Base-by-base conservation (phyloP, 2,329 filamentous ascomycete genomes). In the Alternaria alternata region DNA sequence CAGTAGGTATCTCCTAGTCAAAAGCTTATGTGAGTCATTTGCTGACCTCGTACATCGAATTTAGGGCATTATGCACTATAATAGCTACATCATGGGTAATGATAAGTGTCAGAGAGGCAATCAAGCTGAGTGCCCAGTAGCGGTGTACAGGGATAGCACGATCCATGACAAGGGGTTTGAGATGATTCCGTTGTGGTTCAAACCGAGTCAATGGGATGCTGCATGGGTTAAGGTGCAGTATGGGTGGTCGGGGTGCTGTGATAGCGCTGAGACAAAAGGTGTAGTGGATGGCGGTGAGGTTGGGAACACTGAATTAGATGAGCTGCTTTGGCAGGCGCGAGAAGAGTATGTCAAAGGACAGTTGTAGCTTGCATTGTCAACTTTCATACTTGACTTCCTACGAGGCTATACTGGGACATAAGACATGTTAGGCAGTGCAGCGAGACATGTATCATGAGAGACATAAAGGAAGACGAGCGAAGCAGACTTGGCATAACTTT, bases 61-160 rank as follows among this genome's bases (percentile, higher is more conserved):
- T 4, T 6, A 4, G 16, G 32, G 32, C n/a, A 47, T 47, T n/a
- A 32, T 47, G 44, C 44, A 47, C 6, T 47, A 47, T 18, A 16
- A 47, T 24, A 47, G 28, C 28, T 47, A 47, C 44, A 47, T 47
- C 11, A 47, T 47, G 26, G 44, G 44, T 8, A 47, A 32, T 20
- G 28, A 47, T 18, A 47, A 47, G 18, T 47, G 44, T 20, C 44
- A 32, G 4, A 47, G 30, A 20, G 44, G 28, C 18, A 48, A 48
- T 22, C 44, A 48, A 22, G 28, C 44, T 28, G 44, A 48, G 28
- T 48, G 44, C 28, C 44, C 44, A 14, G 44, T 48, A 16, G 18
- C 44, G 4, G 28, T 30, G 12, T 48, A 48, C n/a, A 48, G 44
- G 44, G 44, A 48, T 32, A 48, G 44, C 20, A 48, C 46, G 46